Evolutionary conservation across 1,284 basidiomycete species (phyloP).

Genomic region (Cryptococcus sp.): DNA sequence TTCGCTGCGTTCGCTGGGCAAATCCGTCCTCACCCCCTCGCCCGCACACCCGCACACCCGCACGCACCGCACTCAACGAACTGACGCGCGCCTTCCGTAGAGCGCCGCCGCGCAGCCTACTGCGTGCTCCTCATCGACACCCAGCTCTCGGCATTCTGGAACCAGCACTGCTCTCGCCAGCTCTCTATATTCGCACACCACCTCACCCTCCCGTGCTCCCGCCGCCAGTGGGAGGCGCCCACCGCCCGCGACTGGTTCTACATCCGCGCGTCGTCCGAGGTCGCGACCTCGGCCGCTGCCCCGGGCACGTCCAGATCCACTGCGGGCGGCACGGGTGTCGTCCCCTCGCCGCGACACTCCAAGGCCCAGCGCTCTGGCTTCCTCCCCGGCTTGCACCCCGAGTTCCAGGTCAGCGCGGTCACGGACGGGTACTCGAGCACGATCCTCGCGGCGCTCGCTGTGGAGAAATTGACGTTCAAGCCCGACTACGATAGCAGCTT

Average conservation of each 20-base stretch:
- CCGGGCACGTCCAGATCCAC: not conserved
- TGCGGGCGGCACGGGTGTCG: not conserved
- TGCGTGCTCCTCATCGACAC: conserved; percentile 42
- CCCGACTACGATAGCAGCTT: conserved; percentile 33
- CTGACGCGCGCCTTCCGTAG: conserved; percentile 8
- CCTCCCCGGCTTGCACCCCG: conserved; percentile 39
- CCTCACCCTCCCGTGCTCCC: conserved; percentile 31
- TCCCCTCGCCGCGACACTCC: conserved; percentile 5
- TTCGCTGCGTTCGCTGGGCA: not conserved
- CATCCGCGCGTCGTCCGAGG: conserved; percentile 1
- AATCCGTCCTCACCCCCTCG: too few relatives aligned
- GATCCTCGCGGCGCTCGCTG: conserved; percentile 28
- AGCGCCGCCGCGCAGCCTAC: conserved; percentile 41
- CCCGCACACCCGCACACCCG: too few relatives aligned
- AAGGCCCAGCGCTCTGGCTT: conserved; percentile 15
- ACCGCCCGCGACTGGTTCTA: conserved; percentile 34
- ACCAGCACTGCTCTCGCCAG: conserved; percentile 39
- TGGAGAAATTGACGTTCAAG: conserved; percentile 17
- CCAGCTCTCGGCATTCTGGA: conserved; percentile 42
- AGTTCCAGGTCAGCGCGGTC: conserved; percentile 33
- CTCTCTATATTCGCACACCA: conserved; percentile 44
- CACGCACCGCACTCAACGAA: too few relatives aligned
- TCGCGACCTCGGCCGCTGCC: not conserved
- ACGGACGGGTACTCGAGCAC: conserved; percentile 36
- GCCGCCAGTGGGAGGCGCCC: conserved; percentile 36